Conservation (phyloP, 2,329 filamentous ascomycete species). For the Cladosporium sp. region DNA sequence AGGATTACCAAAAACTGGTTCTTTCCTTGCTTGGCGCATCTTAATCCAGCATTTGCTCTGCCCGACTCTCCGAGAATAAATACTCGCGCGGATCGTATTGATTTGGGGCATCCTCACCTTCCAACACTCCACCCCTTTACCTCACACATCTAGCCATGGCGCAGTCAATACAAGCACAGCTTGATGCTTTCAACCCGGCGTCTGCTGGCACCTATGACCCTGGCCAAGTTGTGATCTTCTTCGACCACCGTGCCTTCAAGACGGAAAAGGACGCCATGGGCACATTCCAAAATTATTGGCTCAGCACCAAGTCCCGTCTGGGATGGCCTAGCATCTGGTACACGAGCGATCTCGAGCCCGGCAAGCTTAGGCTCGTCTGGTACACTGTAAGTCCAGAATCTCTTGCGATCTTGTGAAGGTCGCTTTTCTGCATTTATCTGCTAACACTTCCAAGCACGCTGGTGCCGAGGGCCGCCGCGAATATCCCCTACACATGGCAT, state of each 20-base stretch:
- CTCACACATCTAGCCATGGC: background rate
- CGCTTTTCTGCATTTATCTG: background rate
- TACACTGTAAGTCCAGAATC: slow-evolving; percentile 22
- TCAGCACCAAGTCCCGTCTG: slow-evolving; percentile 23
- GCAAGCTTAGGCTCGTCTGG: slow-evolving; percentile 27
- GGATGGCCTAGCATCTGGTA: slow-evolving; percentile 21
- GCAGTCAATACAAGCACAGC: slow-evolving; percentile 13
- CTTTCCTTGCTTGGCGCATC: too few relatives aligned
- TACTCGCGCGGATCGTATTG: background rate
- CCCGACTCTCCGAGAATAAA: background rate
- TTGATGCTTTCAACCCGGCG: slow-evolving; percentile 23
- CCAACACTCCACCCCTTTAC: background rate
- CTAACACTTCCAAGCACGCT: slow-evolving; percentile 23
- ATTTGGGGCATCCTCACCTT: too few relatives aligned
- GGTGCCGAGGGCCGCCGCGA: slow-evolving; percentile 29
- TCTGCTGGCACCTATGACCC: slow-evolving; percentile 26
- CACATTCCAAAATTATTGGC: slow-evolving; percentile 23
- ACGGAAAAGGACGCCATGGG: slow-evolving; percentile 24
- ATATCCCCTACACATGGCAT: slow-evolving; percentile 26
- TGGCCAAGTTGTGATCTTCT: slow-evolving; percentile 29
- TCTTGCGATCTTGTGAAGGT: background rate
- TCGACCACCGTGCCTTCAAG: slow-evolving; percentile 26
- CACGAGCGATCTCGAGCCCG: slow-evolving; percentile 25
- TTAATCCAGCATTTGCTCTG: background rate
- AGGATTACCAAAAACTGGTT: background rate